Percentiles rank a stretch among this genome's conserved stretches.
phyloP scores from a whole-genome alignment of 2,329 filamentous ascomycete species.

The Talaromyces sp. region DNA sequence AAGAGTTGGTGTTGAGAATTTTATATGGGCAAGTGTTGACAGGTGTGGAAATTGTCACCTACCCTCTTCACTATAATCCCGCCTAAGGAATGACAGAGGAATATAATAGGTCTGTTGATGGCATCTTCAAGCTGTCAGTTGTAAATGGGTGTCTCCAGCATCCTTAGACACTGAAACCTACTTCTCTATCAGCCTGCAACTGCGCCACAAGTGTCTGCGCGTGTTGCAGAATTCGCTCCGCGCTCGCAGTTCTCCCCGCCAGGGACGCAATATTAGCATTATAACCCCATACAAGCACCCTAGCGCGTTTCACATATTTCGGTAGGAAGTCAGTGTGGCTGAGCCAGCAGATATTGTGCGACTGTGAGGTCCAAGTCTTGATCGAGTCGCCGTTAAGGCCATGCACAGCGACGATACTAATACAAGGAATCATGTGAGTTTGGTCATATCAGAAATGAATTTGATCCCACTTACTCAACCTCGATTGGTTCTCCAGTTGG shows the following conservation, averaged over 20 bases:
- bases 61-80: constrained; percentile 44
- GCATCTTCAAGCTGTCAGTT: constrained; percentile 32
- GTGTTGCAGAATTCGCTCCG: constrained; percentile 36
- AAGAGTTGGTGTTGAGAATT: neutral
- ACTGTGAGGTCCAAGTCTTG: constrained; percentile 40
- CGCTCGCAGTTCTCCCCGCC: constrained; percentile 27
- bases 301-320: constrained; percentile 29
- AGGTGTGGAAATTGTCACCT: constrained; percentile 18
- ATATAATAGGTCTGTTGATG: constrained; percentile 39
- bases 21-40: neutral
- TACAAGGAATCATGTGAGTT: neutral
- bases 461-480: constrained; percentile 22
- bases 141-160: constrained; percentile 16
- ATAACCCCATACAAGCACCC: constrained; percentile 36
- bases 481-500: constrained; percentile 20
- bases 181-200: constrained; percentile 34
- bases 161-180: constrained; percentile 21
- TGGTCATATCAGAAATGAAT: neutral
- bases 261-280: constrained; percentile 29
- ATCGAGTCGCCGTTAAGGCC: constrained; percentile 43
- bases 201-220: constrained; percentile 38
- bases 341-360: constrained; percentile 38
- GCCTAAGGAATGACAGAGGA: constrained; percentile 44
- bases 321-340: constrained; percentile 31
- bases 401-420: constrained; percentile 44